These are phyloP conservation scores for Leccinum variicolor DNA, from an alignment of 768 basidiomycete species.

Conservation along the genomic window DNA sequence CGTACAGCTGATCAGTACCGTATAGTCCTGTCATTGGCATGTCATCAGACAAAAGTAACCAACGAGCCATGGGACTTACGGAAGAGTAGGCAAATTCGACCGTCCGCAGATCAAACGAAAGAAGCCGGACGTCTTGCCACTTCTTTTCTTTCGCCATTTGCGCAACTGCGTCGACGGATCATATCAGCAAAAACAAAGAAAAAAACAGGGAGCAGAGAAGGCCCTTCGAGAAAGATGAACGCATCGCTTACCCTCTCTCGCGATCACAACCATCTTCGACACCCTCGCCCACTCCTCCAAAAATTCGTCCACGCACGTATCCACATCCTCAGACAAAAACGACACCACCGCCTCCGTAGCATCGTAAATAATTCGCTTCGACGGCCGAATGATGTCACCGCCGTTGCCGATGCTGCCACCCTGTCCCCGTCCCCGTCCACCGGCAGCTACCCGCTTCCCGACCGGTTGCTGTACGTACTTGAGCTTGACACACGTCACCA, in stretches of 20 bases:
- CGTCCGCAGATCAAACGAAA: conserved; percentile 89
- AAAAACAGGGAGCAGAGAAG: background rate
- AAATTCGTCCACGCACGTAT: conserved; percentile 87
- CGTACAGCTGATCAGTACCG: conserved; percentile 74
- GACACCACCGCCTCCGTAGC: conserved; percentile 85
- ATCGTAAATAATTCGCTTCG: conserved; percentile 87
- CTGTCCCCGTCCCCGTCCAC: conserved; percentile 27
- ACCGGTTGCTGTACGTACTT: conserved; percentile 87
- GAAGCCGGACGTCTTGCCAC: conserved; percentile 75
- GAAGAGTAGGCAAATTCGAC: conserved; percentile 84
- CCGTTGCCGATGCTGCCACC: conserved; percentile 19
- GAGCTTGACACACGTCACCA: conserved; percentile 87
- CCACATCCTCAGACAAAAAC: conserved; percentile 82
- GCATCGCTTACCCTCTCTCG: conserved; percentile 67
- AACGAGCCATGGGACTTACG: conserved; percentile 32
- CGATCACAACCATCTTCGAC: conserved; percentile 92
- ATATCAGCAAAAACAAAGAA: background rate
- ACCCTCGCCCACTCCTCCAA: conserved; percentile 91
- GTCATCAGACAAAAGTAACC: background rate
- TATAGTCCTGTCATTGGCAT: conserved; percentile 52
- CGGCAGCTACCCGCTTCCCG: conserved; percentile 59
- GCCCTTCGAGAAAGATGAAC: background rate
- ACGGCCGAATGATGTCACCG: conserved; percentile 68
- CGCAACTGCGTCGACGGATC: conserved; percentile 54
- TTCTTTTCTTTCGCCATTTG: conserved; percentile 72